These are phyloP conservation scores for Dryadomyces sulphureus DNA, from an alignment of 2,329 filamentous ascomycete genomes.

Conservation along the genomic window DNA sequence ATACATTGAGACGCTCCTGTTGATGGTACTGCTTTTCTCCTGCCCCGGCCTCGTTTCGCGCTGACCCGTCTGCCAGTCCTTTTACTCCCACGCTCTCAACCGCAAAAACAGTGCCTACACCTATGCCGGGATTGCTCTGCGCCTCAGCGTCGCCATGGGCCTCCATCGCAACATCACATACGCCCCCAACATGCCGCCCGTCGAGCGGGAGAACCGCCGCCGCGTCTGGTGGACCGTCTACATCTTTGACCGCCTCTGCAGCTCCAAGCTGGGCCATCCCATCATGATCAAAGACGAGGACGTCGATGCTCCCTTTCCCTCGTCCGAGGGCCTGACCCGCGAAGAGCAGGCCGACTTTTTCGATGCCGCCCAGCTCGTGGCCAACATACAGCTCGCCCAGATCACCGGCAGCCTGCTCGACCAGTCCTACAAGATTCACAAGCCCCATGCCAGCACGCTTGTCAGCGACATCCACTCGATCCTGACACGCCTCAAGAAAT, in stretches of 20 bases:
- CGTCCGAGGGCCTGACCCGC: not conserved
- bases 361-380: conserved; percentile 1
- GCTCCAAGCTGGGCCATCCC: conserved; percentile 4
- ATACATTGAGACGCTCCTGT: conserved; percentile 21
- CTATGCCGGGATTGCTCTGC: conserved; percentile 21
- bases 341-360: not conserved
- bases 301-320: conserved; percentile 2
- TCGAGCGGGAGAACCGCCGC: conserved; percentile 15
- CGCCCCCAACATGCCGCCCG: conserved; percentile 15
- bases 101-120: conserved; percentile 23
- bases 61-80: conserved; percentile 9
- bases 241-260: conserved; percentile 2
- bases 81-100: conserved; percentile 24
- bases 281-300: conserved; percentile 1
- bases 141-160: conserved; percentile 20
- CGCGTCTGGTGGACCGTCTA: conserved; percentile 3
- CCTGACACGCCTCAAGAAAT: not conserved
- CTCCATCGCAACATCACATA: conserved; percentile 23
- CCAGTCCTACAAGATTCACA: conserved; percentile 3
- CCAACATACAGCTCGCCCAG: not conserved
- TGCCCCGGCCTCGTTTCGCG: not conserved
- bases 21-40: conserved; percentile 12
- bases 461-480: conserved; percentile 1
- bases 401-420: conserved; percentile 2
- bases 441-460: not conserved